Percentiles rank a stretch among this genome's conserved stretches.
These are phyloP conservation scores for Phylloporus sp. DNA, from an alignment of 768 basidiomycete genomes.

Conservation along the genomic window DNA sequence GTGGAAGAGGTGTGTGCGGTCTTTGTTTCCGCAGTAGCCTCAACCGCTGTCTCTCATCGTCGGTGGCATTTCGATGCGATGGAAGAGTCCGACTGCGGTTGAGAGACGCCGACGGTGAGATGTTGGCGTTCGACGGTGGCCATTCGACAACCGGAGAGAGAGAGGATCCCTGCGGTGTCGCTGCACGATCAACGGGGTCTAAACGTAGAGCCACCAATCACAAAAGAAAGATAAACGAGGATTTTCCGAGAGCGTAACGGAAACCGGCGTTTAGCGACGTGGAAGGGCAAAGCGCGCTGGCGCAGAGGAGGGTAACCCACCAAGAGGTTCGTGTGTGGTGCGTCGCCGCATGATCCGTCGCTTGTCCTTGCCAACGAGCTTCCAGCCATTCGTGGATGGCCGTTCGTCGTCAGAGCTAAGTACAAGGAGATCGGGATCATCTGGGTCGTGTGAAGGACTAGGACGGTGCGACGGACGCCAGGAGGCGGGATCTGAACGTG, in stretches of 20 bases:
- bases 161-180: slow-evolving; percentile 27
- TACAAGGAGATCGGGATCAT: slow-evolving; percentile 45
- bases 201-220: slow-evolving; percentile 9
- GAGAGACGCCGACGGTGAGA: slow-evolving; percentile 31
- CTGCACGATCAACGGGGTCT: slow-evolving; percentile 18
- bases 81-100: slow-evolving; percentile 67
- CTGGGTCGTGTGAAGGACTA: slow-evolving; percentile 25
- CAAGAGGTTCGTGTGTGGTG: slow-evolving; percentile 48
- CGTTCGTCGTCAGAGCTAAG: slow-evolving; percentile 49
- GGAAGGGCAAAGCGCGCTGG: slow-evolving; percentile 28
- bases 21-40: slow-evolving; percentile 52
- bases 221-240: neutral
- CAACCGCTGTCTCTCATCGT: slow-evolving; percentile 37
- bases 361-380: slow-evolving; percentile 39
- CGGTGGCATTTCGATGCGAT: slow-evolving; percentile 19
- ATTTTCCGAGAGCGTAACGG: slow-evolving; percentile 1
- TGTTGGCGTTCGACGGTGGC: slow-evolving; percentile 31
- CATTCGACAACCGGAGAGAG: slow-evolving; percentile 50
- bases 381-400: slow-evolving; percentile 51
- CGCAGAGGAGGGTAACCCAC: slow-evolving; percentile 33
- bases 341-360: slow-evolving; percentile 50
- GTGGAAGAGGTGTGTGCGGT: slow-evolving; percentile 34
- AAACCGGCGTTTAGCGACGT: slow-evolving; percentile 26
- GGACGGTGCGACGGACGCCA: slow-evolving; percentile 26
- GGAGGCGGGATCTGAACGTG: slow-evolving; percentile 31